A percentile compares a stretch with the other conserved stretches of the same genome.
Evolutionary conservation across 2,329 filamentous ascomycete species (phyloP).

Genomic region (Diaporthe citri): DNA sequence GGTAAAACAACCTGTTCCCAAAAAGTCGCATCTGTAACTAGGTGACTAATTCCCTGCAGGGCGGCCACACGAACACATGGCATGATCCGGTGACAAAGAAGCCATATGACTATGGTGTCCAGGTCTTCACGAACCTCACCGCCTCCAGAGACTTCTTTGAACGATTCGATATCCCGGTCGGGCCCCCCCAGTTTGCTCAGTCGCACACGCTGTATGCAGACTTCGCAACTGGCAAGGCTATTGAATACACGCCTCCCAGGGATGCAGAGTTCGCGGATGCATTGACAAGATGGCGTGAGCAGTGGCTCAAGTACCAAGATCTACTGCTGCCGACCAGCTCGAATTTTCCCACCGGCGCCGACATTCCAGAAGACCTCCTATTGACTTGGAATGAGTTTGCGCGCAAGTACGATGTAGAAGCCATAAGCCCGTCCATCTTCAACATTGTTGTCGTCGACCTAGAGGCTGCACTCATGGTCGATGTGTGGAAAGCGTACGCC

Average conservation of each 20-base stretch:
- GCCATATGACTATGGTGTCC: slow-evolving; percentile 4
- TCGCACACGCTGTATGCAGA: background rate
- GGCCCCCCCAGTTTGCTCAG: background rate
- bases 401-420: slow-evolving; percentile 2
- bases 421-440: background rate
- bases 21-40: background rate
- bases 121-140: background rate
- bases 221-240: background rate
- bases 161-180: background rate
- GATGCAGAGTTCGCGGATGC: background rate
- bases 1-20: background rate
- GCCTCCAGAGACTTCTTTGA: slow-evolving; percentile 4
- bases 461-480: background rate
- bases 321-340: background rate
- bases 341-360: background rate
- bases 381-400: slow-evolving; percentile 10
- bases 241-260: slow-evolving; percentile 5
- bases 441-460: slow-evolving; percentile 2
- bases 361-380: background rate
- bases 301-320: slow-evolving; percentile 16
- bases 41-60: background rate
- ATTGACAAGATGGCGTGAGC: background rate
- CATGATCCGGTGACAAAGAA: background rate
- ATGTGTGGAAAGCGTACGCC: slow-evolving; percentile 19
- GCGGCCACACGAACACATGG: background rate